Percentiles rank a stretch among this genome's conserved stretches.
Conservation (phyloP, 495 filamentous ascomycete genomes). For the Thermochaetoides thermophila region DNA sequence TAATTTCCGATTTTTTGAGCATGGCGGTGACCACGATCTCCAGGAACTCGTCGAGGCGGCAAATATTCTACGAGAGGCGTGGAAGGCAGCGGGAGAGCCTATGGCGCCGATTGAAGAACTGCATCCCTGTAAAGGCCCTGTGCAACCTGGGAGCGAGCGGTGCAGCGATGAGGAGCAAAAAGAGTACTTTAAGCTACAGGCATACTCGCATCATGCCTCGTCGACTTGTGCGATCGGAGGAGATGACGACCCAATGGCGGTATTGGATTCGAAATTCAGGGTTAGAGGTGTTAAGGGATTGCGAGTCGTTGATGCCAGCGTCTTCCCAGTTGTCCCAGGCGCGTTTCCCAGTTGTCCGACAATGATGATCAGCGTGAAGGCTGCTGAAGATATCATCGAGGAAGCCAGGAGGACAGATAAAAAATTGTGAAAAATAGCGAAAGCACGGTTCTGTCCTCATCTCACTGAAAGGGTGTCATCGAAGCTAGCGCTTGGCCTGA, state of each 20-base stretch:
- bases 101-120: slow-evolving; percentile 25
- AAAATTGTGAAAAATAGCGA: no score
- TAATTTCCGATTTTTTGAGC: slow-evolving; percentile 41
- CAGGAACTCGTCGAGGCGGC: slow-evolving; percentile 36
- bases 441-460: no score
- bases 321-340: slow-evolving; percentile 39
- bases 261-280: slow-evolving; percentile 36
- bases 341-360: slow-evolving; percentile 45
- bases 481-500: no score
- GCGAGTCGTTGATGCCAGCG: slow-evolving; percentile 40
- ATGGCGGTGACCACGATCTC: slow-evolving; percentile 24
- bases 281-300: slow-evolving; percentile 33
- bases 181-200: slow-evolving; percentile 30
- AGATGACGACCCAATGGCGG: slow-evolving; percentile 32
- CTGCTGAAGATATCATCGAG: slow-evolving; percentile 42
- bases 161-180: slow-evolving; percentile 27
- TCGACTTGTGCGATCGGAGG: slow-evolving; percentile 35
- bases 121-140: slow-evolving; percentile 25
- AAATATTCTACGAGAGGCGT: slow-evolving; percentile 31
- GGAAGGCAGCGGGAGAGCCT: slow-evolving; percentile 18
- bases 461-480: no score
- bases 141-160: neutral
- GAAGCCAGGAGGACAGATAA: slow-evolving; percentile 26
- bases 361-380: slow-evolving; percentile 51
- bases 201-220: slow-evolving; percentile 38